A percentile compares a stretch with the other conserved stretches of the same genome.
phyloP scores from a whole-genome alignment of 2,329 filamentous ascomycete genomes.

The Colletotrichum orbiculare region DNA sequence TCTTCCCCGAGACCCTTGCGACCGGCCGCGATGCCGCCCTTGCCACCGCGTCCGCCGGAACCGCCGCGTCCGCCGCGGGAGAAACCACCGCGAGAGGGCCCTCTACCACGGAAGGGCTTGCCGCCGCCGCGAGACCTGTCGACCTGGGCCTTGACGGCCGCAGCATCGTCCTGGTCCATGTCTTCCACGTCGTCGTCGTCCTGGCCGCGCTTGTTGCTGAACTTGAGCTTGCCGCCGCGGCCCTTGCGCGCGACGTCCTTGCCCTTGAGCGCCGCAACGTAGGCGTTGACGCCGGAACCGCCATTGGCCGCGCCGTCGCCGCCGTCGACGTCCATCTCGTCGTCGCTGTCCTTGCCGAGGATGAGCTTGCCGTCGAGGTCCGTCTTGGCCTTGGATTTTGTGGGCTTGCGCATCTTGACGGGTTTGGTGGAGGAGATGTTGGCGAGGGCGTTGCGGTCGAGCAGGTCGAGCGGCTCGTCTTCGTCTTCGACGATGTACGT shows the following conservation, averaged over 20 bases:
- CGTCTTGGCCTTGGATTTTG: slow-evolving; percentile 73
- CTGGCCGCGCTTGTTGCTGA: slow-evolving; percentile 69
- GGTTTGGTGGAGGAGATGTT: slow-evolving; percentile 95
- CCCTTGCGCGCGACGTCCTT: slow-evolving; percentile 74
- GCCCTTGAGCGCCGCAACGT: slow-evolving; percentile 76
- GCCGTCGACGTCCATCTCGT: slow-evolving; percentile 73
- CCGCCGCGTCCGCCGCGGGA: slow-evolving; percentile 44
- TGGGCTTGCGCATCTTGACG: slow-evolving; percentile 68
- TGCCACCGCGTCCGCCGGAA: slow-evolving; percentile 54
- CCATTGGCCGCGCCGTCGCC: slow-evolving; percentile 59
- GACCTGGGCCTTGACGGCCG: slow-evolving; percentile 63
- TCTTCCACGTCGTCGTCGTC: slow-evolving; percentile 62
- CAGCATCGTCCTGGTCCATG: slow-evolving; percentile 64
- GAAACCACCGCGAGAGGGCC: slow-evolving; percentile 40
- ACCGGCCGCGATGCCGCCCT: slow-evolving; percentile 58
- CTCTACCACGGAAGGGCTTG: slow-evolving; percentile 43
- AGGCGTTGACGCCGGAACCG: slow-evolving; percentile 72
- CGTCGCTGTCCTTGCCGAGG: slow-evolving; percentile 69
- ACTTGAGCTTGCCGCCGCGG: slow-evolving; percentile 76
- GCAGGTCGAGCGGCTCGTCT: slow-evolving; percentile 92
- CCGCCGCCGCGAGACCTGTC: slow-evolving; percentile 45
- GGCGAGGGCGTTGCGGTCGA: slow-evolving; percentile 88
- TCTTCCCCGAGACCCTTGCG: slow-evolving; percentile 63
- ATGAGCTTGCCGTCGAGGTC: slow-evolving; percentile 86
- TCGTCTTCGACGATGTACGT: slow-evolving; percentile 95